Conservation (phyloP, 495 filamentous ascomycete species). For the Venustampulla echinocandica region DNA sequence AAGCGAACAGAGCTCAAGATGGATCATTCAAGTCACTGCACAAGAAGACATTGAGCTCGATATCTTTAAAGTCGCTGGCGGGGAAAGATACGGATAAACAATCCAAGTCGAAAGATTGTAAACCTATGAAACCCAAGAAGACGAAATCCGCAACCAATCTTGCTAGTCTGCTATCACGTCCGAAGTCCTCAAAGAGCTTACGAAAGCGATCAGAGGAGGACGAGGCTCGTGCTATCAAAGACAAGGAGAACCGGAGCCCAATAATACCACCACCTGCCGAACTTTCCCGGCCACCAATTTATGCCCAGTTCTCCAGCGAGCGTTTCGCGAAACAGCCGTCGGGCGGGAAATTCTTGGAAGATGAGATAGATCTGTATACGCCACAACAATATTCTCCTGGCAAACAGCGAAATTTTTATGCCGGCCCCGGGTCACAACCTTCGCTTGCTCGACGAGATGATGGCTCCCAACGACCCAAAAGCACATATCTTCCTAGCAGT, state of each 20-base stretch:
- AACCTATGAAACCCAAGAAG: conserved; percentile 62
- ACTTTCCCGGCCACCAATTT: conserved; percentile 55
- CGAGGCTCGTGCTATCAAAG: conserved; percentile 39
- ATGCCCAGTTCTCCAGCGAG: conserved; percentile 57
- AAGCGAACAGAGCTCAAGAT: conserved; percentile 20
- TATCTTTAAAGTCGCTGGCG: conserved; percentile 54
- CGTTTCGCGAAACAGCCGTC: conserved; percentile 34
- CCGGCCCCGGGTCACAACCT: conserved; percentile 42
- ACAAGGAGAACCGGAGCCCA: conserved; percentile 71
- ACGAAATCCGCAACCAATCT: conserved; percentile 77
- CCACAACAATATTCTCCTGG: conserved; percentile 48
- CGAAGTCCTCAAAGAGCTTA: conserved; percentile 50
- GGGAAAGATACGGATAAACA: conserved; percentile 47
- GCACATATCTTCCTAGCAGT: conserved; percentile 21
- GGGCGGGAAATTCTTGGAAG: conserved; percentile 38
- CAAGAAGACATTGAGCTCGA: conserved; percentile 59
- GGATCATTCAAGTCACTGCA: conserved; percentile 30
- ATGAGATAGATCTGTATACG: conserved; percentile 45
- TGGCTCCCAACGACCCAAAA: conserved; percentile 25
- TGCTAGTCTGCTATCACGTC: conserved; percentile 51
- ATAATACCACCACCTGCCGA: conserved; percentile 41
- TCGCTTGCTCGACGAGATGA: conserved; percentile 34
- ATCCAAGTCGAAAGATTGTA: conserved; percentile 36
- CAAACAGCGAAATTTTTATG: conserved; percentile 57
- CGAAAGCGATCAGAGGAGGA: conserved; percentile 33